These are phyloP conservation scores for Rhizophora apiculata DNA, from an alignment of 345 rosid genomes.

Conservation along the genomic window DNA sequence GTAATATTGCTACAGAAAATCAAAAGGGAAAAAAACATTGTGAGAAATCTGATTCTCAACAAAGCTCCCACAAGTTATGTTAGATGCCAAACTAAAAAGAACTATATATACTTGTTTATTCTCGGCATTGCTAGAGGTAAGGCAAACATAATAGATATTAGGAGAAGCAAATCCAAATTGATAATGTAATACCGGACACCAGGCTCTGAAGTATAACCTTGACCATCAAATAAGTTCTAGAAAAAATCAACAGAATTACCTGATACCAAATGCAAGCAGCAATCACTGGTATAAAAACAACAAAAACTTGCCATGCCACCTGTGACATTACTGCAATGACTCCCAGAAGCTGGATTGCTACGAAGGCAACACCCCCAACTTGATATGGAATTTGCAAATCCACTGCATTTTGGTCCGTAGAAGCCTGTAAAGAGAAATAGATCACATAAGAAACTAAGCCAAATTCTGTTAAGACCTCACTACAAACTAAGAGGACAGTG, in stretches of 20 bases:
- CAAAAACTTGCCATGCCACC: slow-evolving; percentile 76
- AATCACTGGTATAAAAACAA: slow-evolving; percentile 64
- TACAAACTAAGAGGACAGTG: background rate
- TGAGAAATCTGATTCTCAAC: background rate
- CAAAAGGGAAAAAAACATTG: background rate
- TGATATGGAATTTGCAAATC: slow-evolving; percentile 49
- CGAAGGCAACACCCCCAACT: slow-evolving; percentile 43
- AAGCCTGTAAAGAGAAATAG: slow-evolving; percentile 45
- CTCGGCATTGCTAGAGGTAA: too few relatives aligned
- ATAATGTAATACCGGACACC: background rate
- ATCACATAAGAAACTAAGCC: background rate
- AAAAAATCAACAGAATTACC: slow-evolving; percentile 37
- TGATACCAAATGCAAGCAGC: slow-evolving; percentile 67
- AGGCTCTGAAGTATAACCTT: background rate
- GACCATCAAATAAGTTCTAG: background rate
- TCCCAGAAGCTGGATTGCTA: slow-evolving; percentile 58
- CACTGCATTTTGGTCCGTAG: slow-evolving; percentile 71
- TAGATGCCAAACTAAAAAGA: too few relatives aligned
- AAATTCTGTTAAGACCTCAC: background rate
- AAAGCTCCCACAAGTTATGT: too few relatives aligned
- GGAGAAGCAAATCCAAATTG: background rate
- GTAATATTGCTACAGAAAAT: slow-evolving; percentile 58
- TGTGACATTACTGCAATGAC: slow-evolving; percentile 75
- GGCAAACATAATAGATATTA: too few relatives aligned
- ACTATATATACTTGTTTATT: too few relatives aligned